phyloP scores from a whole-genome alignment of 345 rosid species.

The Linum lewisii region DNA sequence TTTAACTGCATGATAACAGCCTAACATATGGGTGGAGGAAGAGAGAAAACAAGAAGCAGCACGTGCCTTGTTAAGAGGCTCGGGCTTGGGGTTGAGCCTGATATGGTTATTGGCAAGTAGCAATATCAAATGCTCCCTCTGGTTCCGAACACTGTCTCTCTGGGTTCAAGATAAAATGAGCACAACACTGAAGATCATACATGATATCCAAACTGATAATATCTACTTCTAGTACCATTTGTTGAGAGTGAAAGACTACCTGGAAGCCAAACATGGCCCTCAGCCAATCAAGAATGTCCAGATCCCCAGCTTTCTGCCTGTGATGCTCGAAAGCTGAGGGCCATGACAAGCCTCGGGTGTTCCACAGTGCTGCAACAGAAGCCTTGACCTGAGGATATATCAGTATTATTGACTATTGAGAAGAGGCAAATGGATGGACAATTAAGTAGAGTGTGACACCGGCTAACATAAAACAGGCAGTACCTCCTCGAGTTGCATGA shows the following conservation, averaged over 20 bases:
- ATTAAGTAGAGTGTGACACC: background rate
- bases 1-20: background rate
- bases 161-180: constrained; percentile 6
- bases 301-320: constrained; percentile 33
- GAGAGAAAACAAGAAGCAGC: constrained; percentile 8
- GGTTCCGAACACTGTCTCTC: constrained; percentile 52
- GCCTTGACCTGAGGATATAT: constrained; percentile 27
- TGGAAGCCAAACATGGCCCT: constrained; percentile 58
- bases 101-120: constrained; percentile 56
- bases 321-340: constrained; percentile 15
- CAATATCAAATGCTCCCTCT: constrained; percentile 53
- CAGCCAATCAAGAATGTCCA: constrained; percentile 61
- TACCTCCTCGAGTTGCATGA: constrained; percentile 5
- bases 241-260: constrained; percentile 21
- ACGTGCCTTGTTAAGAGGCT: constrained; percentile 37
- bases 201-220: background rate
- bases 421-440: background rate
- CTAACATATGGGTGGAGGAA: background rate
- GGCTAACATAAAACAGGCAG: background rate
- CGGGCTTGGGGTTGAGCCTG: constrained; percentile 41
- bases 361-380: constrained; percentile 35
- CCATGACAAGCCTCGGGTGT: constrained; percentile 42
- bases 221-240: background rate
- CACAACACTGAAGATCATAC: background rate
- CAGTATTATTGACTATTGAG: background rate